Base-by-base conservation (phyloP, 2,329 filamentous ascomycete genomes). In the Orbilia quercus region DNA sequence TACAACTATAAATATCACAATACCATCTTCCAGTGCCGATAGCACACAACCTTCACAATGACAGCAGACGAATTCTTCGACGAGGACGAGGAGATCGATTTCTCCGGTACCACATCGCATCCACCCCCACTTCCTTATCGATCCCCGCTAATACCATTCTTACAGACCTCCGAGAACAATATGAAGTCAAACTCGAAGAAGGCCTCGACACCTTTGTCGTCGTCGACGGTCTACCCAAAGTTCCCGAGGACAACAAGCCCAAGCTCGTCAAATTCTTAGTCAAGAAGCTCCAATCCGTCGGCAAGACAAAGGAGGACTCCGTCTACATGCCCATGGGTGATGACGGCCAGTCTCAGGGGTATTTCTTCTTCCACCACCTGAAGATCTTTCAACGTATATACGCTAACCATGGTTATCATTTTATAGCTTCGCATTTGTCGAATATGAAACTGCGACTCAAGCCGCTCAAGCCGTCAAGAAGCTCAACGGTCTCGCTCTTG, bases 121-220 rank as follows among this genome's bases (percentile, higher is more conserved):
- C 23, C 55, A 58, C 73, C n/a, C n/a, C n/a, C 53, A 72, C 75
- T 62, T 63, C 54, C 74, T 71, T 59, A 74, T 77, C 76, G 77
- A 78, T 79, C 79, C 79, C 79, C 76, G 42, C 76, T 75, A 70
- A 75, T 75, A 50, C 76, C 69, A 40, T 34, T 42, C 47, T 7
- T 69, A 65, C 75, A 85, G 94, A 99, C 83, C 86, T 99, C 77
- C 88, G 89, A 81, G 93, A 96, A 82, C 92, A 96, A 82, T 97
- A 93, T 81, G 92, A 98, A 83, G 93, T 98, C 75, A 91, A 94
- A 81, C 86, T 98, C 76, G 95, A 99, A 82, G 91, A 96, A 82
- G 95, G 95, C 70, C 90, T 97, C 79, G 95, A 99, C 81, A 90
- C 92, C 76, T 99, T 99, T 80, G 91, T 99, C 76, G 93, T 98